A percentile compares a stretch with the other conserved stretches of the same genome.
Evolutionary conservation across 192 early-diverging fungal genomes (phyloP).

Genomic region (Gigaspora rosea): DNA sequence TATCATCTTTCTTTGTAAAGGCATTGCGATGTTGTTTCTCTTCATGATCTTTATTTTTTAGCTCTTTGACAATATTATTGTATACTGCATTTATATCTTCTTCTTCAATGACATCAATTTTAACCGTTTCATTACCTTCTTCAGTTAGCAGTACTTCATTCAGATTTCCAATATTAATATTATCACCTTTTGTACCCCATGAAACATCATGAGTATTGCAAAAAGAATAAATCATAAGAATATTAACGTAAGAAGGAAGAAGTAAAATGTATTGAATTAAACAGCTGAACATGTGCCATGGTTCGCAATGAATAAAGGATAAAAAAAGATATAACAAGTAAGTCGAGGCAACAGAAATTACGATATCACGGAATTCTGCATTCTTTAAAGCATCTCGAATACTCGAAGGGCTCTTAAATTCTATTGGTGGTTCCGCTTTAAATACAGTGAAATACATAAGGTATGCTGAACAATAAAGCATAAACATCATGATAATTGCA

Average conservation of each 20-base stretch:
- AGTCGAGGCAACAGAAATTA: conserved; percentile 78
- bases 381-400: conserved; percentile 33
- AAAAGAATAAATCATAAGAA: conserved; percentile 91
- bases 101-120: no score
- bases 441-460: conserved; percentile 51
- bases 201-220: conserved; percentile 95
- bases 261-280: conserved; percentile 88
- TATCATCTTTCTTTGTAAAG: no score
- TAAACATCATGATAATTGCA: conserved; percentile 76
- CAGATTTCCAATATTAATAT: no score
- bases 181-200: conserved; percentile 95
- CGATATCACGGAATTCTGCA: conserved; percentile 72
- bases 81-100: no score
- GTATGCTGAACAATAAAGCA: conserved; percentile 73
- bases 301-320: conserved; percentile 79
- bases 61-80: no score
- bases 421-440: conserved; percentile 36
- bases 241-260: conserved; percentile 87
- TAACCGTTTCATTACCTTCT: no score
- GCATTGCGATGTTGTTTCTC: no score
- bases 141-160: no score
- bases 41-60: no score
- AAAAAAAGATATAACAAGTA: conserved; percentile 81
- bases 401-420: conserved; percentile 38
- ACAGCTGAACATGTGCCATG: conserved; percentile 89